Conservation (phyloP, 2,329 filamentous ascomycete species). For the Trichophyton simii region DNA sequence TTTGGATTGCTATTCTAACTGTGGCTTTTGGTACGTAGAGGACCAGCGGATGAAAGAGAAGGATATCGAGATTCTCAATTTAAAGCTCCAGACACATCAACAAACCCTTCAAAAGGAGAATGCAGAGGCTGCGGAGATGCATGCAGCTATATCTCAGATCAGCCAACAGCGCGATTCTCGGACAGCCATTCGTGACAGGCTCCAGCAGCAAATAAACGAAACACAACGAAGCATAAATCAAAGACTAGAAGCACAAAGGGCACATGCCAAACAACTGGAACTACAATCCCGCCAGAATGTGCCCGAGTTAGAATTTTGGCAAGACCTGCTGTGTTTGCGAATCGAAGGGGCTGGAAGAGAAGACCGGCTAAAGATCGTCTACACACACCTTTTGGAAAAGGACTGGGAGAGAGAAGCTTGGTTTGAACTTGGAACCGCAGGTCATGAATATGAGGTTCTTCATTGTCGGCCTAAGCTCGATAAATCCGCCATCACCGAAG, state of each 20-base stretch:
- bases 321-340: conserved; percentile 71
- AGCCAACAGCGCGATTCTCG: conserved; percentile 45
- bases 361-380: conserved; percentile 82
- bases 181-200: conserved; percentile 41
- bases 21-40: conserved; percentile 43
- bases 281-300: conserved; percentile 78
- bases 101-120: conserved; percentile 47
- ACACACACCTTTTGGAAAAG: conserved; percentile 71
- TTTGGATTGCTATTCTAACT: background rate
- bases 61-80: conserved; percentile 63
- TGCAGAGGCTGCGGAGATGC: conserved; percentile 51
- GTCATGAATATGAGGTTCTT: conserved; percentile 72
- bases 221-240: conserved; percentile 36
- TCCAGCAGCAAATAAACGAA: conserved; percentile 44
- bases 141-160: conserved; percentile 45
- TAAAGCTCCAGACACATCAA: conserved; percentile 44
- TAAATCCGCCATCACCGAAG: conserved; percentile 40
- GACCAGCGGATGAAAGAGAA: conserved; percentile 81
- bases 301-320: conserved; percentile 93
- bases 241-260: conserved; percentile 34
- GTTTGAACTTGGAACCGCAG: conserved; percentile 78
- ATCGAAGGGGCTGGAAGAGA: conserved; percentile 80
- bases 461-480: conserved; percentile 60
- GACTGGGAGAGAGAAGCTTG: conserved; percentile 82
- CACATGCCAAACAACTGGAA: conserved; percentile 57